phyloP scores from a whole-genome alignment of 768 basidiomycete species.

The Xerocomellus chrysenteron region DNA sequence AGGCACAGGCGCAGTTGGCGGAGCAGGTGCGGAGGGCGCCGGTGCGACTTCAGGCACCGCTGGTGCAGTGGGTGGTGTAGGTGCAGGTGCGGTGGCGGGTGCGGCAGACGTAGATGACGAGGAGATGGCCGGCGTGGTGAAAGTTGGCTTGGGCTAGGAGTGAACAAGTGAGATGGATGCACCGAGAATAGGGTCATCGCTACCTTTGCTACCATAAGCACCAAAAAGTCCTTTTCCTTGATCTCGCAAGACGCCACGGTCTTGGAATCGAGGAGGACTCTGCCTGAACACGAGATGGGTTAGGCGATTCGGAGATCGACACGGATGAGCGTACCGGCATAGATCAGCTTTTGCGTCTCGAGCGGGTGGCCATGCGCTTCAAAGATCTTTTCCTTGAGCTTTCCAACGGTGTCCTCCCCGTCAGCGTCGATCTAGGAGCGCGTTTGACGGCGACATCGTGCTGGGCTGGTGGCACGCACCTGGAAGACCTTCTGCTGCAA shows the following conservation, averaged over 20 bases:
- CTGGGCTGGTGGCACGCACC: slow-evolving; percentile 36
- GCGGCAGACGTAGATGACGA: slow-evolving; percentile 24
- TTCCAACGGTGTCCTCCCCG: slow-evolving; percentile 66
- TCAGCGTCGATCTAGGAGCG: slow-evolving; percentile 70
- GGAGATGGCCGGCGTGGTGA: slow-evolving; percentile 25
- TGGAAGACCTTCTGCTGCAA: slow-evolving; percentile 91
- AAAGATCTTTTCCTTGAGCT: slow-evolving; percentile 82
- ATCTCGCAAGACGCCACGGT: slow-evolving; percentile 84
- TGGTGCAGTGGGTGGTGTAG: slow-evolving; percentile 25
- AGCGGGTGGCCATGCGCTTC: slow-evolving; percentile 71
- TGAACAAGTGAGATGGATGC: background rate
- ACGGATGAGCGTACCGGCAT: slow-evolving; percentile 61
- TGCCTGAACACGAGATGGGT: slow-evolving; percentile 52
- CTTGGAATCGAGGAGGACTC: slow-evolving; percentile 87
- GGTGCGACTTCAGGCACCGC: slow-evolving; percentile 33
- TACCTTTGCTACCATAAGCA: slow-evolving; percentile 99
- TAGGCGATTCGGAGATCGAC: slow-evolving; percentile 6
- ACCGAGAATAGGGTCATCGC: slow-evolving; percentile 10
- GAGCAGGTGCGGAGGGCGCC: slow-evolving; percentile 34
- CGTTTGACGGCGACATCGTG: background rate
- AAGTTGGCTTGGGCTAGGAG: slow-evolving; percentile 54
- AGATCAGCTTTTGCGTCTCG: slow-evolving; percentile 89
- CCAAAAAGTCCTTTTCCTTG: slow-evolving; percentile 98
- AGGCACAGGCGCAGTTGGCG: slow-evolving; percentile 33
- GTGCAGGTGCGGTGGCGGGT: slow-evolving; percentile 12